A percentile compares a stretch with the other conserved stretches of the same genome.
Conservation (phyloP, 164 flowering plant species). For the Liriodendron chinense region DNA sequence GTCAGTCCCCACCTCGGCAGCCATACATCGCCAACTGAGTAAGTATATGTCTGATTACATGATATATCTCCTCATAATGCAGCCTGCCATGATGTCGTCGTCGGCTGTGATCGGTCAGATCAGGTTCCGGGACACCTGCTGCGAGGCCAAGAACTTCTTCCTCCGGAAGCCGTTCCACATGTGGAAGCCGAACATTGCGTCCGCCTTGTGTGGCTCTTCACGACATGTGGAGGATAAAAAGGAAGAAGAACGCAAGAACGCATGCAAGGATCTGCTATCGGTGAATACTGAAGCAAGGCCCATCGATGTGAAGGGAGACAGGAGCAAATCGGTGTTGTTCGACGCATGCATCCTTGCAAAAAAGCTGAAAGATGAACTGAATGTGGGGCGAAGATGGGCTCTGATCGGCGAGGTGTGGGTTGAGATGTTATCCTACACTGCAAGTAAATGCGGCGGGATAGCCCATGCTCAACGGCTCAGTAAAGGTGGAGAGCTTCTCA, state of each 20-base stretch:
- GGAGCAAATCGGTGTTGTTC: conserved; percentile 23
- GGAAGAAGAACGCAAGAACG: background rate
- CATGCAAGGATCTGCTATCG: background rate
- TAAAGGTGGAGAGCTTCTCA: conserved; percentile 14
- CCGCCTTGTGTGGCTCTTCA: too few species aligned
- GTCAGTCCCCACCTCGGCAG: background rate
- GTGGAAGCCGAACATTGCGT: background rate
- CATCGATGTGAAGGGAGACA: conserved; percentile 16
- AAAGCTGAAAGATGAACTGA: background rate
- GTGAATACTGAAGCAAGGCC: conserved; percentile 1
- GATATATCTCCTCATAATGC: conserved; percentile 18
- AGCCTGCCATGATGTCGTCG: conserved; percentile 17
- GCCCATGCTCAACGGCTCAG: conserved; percentile 15
- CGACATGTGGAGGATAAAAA: background rate
- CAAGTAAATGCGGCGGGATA: conserved; percentile 3
- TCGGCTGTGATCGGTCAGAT: conserved; percentile 11
- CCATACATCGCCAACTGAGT: background rate
- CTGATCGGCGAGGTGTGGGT: conserved; percentile 16
- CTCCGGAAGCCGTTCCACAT: too few species aligned
- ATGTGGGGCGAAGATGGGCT: background rate
- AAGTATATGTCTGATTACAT: conserved; percentile 18
- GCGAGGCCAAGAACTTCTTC: conserved; percentile 18
- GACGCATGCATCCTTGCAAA: conserved; percentile 21
- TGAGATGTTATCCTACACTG: conserved; percentile 13
- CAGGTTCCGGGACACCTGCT: conserved; percentile 20